These are phyloP conservation scores for Ceratorhiza oryzae-sativae DNA, from an alignment of 1,284 basidiomycete genomes.

Conservation along the genomic window DNA sequence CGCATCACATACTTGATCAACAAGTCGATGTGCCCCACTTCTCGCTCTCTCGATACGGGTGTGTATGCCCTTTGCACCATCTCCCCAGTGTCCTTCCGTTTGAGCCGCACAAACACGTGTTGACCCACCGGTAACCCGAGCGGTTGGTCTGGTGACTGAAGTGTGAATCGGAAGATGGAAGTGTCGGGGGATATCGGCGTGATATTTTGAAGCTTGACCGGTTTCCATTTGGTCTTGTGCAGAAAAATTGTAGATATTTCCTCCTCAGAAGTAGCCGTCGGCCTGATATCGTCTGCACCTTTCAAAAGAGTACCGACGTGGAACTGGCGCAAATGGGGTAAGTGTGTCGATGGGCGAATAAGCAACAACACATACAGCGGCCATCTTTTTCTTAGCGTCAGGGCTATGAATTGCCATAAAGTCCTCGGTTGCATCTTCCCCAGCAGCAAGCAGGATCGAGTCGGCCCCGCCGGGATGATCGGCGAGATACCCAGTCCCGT, in stretches of 20 bases:
- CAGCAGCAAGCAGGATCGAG: slow-evolving; percentile 65
- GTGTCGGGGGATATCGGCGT: slow-evolving; percentile 60
- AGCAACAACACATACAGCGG: slow-evolving; percentile 50
- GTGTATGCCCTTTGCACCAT: slow-evolving; percentile 70
- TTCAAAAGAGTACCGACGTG: slow-evolving; percentile 57
- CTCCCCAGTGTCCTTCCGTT: slow-evolving; percentile 55
- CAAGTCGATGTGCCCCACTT: slow-evolving; percentile 61
- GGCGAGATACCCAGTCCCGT: slow-evolving; percentile 62
- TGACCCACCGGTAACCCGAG: slow-evolving; percentile 71
- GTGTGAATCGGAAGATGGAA: slow-evolving; percentile 62
- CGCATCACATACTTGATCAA: slow-evolving; percentile 59
- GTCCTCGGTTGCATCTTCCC: slow-evolving; percentile 70
- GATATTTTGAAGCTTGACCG: slow-evolving; percentile 55
- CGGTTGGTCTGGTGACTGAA: slow-evolving; percentile 55
- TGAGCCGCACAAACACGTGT: slow-evolving; percentile 64
- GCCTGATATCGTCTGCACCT: background rate
- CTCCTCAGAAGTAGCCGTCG: background rate
- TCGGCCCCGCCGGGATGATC: slow-evolving; percentile 71
- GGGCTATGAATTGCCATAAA: slow-evolving; percentile 66
- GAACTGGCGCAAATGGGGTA: slow-evolving; percentile 45
- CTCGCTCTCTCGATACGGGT: slow-evolving; percentile 59
- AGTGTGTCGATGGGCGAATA: slow-evolving; percentile 38
- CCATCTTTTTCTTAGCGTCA: slow-evolving; percentile 59
- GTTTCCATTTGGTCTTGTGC: slow-evolving; percentile 62
- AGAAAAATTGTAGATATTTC: slow-evolving; percentile 54